Base-by-base conservation (phyloP, 371 early-diverging fungal genomes). In the Entomophthora muscae region DNA sequence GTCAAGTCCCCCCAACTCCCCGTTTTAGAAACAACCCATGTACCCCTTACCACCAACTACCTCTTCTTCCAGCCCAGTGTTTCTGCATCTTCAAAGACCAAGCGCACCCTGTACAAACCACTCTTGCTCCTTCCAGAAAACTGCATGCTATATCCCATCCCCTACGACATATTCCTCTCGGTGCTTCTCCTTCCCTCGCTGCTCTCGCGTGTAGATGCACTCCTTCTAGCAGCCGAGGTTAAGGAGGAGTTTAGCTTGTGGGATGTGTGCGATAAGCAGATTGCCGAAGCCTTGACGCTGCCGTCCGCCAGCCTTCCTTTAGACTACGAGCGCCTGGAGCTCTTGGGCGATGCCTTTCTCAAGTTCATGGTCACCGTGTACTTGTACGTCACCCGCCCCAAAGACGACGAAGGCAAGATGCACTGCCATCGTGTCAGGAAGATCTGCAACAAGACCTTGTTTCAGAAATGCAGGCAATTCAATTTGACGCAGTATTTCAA, bases 311-410 rank as follows among this genome's bases (percentile, higher is more conserved):
- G 73, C 65, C 72, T 80, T 66, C 78, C 77, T 2, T 77, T 75
- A 66, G 79, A 91, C 66, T 98, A 98, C 68, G 95, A 98, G 72
- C 86, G 98, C 2, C 75, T 98, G 0, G 98, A 98, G 73, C 87
- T 88, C 3, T 73, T 98, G 0, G 98, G 98, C 1, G 98, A 98
- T 69, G 82, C 89, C 5, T 85, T 95, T 63, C 76, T 98, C n/a
- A 98, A 97, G 71, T 82, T 90, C 63, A 73, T 86, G 27, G 76
- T 82, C 0, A 82, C 89, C 0, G 76, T 88, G 30, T 83, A 87
- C 57, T 71, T 95, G 7, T 95, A 87, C 69, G 83, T 82, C 63
- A 71, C 76, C 30, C 78, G 85, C 53, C 93, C 92, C 0, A 71
- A 76, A 32, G 81, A 84, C 53, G 81, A 91, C 64, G 96, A 95